Conservation (phyloP, 1,139 yeast species). For the Yamadazyma conglobata region DNA sequence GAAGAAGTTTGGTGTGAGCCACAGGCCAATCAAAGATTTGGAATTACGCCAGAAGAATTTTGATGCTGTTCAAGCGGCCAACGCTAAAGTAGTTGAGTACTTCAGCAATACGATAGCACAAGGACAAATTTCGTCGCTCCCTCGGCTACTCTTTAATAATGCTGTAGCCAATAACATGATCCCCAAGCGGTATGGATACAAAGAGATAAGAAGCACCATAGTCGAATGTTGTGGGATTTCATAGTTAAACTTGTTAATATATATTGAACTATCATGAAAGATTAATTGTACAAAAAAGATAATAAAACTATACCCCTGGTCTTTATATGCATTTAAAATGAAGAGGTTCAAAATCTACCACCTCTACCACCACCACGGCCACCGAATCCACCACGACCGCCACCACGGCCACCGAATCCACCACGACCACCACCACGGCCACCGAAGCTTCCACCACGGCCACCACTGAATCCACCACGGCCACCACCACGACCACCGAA, state of each 20-base stretch:
- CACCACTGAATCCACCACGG: conserved; percentile 45
- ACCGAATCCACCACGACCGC: conserved; percentile 25
- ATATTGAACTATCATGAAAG: conserved; percentile 3
- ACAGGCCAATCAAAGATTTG: conserved; percentile 3
- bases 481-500: conserved; percentile 40
- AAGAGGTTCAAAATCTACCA: conserved; percentile 21
- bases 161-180: conserved; percentile 23
- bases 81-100: conserved; percentile 22
- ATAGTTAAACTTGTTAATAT: not conserved
- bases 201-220: conserved; percentile 33
- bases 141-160: conserved; percentile 35
- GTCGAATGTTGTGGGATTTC: conserved; percentile 30
- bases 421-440: conserved; percentile 40
- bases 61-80: conserved; percentile 15
- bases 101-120: conserved; percentile 22
- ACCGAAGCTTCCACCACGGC: conserved; percentile 23
- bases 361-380: conserved; percentile 45
- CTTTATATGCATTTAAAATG: too few species aligned
- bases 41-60: conserved; percentile 13
- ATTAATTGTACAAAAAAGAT: conserved; percentile 3
- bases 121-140: conserved; percentile 24
- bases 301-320: too few species aligned
- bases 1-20: conserved; percentile 9
- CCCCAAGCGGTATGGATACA: conserved; percentile 28
- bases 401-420: conserved; percentile 38